phyloP scores from a whole-genome alignment of 208 protist species.

The Trypanosoma avium region DNA sequence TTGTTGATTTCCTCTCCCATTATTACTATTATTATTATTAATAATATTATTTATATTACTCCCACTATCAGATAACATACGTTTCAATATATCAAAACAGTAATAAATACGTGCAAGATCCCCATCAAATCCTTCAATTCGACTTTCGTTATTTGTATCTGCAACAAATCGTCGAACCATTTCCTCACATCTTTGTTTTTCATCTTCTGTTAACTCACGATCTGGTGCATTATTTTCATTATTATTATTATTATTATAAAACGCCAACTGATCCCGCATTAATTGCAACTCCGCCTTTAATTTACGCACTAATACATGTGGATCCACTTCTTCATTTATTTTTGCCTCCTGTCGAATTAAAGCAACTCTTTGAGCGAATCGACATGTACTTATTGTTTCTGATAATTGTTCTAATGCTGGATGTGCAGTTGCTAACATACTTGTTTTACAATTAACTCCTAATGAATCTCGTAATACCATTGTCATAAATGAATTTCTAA shows the following conservation, averaged over 20 bases:
- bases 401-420: constrained; percentile 47
- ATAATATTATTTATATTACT: background rate
- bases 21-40: background rate
- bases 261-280: constrained; percentile 86
- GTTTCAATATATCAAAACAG: constrained; percentile 83
- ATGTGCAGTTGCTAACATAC: constrained; percentile 90
- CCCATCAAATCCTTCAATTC: constrained; percentile 75
- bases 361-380: constrained; percentile 89
- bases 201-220: constrained; percentile 63
- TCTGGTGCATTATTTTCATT: constrained; percentile 49
- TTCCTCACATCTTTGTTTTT: constrained; percentile 60
- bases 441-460: constrained; percentile 95
- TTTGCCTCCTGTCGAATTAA: constrained; percentile 84
- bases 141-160: constrained; percentile 34
- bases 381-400: constrained; percentile 90
- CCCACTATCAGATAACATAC: constrained; percentile 35
- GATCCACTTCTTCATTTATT: constrained; percentile 92
- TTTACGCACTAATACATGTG: constrained; percentile 81
- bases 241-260: constrained; percentile 64
- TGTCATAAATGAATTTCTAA: constrained; percentile 95
- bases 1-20: constrained; percentile 3
- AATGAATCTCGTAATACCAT: constrained; percentile 92
- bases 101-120: constrained; percentile 87
- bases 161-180: constrained; percentile 71
- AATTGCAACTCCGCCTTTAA: constrained; percentile 87